Evolutionary conservation across 148 eudicot genomes (phyloP), one percentile per base, ranked within the genome.

Genomic region (Vaccinium vitisidaea): DNA sequence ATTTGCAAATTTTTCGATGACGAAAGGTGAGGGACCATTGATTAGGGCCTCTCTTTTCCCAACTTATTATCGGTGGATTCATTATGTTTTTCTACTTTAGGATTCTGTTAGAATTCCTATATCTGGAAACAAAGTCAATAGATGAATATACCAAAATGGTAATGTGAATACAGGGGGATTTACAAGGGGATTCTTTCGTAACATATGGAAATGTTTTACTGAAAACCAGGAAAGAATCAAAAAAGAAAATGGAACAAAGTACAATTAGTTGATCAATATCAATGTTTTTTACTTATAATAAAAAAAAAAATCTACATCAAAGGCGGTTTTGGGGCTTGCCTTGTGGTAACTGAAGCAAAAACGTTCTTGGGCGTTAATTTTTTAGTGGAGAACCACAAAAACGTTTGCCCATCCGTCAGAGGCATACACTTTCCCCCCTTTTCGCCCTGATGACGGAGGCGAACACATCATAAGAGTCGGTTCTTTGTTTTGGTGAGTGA

Each of bases 1-100:
- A 92, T 94, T 73, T 96, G 98, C 93, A 96, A 96, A 86, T 94
- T 96, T 87, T 96, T 96, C 81, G 98, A 96, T 83, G 98, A 96
- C 82, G 98, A 96, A 87, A 91, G 98, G 98, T 94, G 84, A 84
- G 78, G 27, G 2, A 71, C 50, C 79, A 58, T 67, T 18, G 36
- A 15, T 46, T 43, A 79, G 14, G 59, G 25, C 15, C 23, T 70
- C 2, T 39, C 1, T 52, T 70, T 48, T 49, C 1, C 77, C 52
- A 32, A 30, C 63, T 55, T 50, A 63, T 67, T 13, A 52, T 71
- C 76, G 19, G 65, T 19, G 25, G 1, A 67, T 53, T 30, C 23
- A n/a, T 14, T 14, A 32, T 19, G 6, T 82, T 48, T 27, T 39
- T 56, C 15, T 58, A 10, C 27, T 56, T 30, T 12, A 58, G 65